Conservation (phyloP, 163 green algal species). For the Prototheca cutis region DNA sequence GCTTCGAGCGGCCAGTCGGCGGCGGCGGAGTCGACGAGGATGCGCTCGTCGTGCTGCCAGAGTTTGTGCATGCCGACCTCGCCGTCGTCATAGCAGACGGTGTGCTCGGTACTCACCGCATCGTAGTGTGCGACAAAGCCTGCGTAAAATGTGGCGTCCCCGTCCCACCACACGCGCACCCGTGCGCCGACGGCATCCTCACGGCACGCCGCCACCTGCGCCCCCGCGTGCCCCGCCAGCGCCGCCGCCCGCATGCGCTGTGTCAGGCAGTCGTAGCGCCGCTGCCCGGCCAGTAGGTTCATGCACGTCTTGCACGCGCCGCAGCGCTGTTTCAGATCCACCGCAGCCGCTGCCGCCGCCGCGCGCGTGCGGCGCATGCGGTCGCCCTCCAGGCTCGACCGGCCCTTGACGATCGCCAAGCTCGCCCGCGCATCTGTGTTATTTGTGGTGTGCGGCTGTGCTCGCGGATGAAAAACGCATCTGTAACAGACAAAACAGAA, state of each 20-base stretch:
- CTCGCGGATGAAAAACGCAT: neutral
- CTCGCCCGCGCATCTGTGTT: slow-evolving; percentile 18
- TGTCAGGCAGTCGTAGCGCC: slow-evolving; percentile 48
- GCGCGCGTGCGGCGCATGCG: slow-evolving; percentile 32
- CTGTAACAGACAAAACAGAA: neutral
- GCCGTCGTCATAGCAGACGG: slow-evolving; percentile 66
- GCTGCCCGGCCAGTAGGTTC: slow-evolving; percentile 22
- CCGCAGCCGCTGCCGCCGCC: slow-evolving; percentile 25
- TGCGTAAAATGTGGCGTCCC: slow-evolving; percentile 54
- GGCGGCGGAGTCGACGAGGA: slow-evolving; percentile 11
- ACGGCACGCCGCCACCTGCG: slow-evolving; percentile 42
- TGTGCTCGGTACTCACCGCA: slow-evolving; percentile 42
- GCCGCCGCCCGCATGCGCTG: slow-evolving; percentile 56
- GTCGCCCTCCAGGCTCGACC: slow-evolving; percentile 11
- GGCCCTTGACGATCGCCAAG: slow-evolving; percentile 11
- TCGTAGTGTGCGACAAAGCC: slow-evolving; percentile 23
- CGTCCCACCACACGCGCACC: slow-evolving; percentile 66
- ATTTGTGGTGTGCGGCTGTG: neutral
- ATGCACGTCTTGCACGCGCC: slow-evolving; percentile 45
- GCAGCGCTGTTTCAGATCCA: slow-evolving; percentile 41
- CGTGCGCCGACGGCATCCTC: slow-evolving; percentile 44
- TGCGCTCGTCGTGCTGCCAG: slow-evolving; percentile 38
- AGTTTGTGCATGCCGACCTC: slow-evolving; percentile 45
- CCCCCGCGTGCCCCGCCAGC: slow-evolving; percentile 52
- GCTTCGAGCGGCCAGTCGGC: slow-evolving; percentile 24